A percentile compares a stretch with the other conserved stretches of the same genome.
phyloP scores from a whole-genome alignment of 2,329 filamentous ascomycete genomes.

The Plenodomus lindquistii region DNA sequence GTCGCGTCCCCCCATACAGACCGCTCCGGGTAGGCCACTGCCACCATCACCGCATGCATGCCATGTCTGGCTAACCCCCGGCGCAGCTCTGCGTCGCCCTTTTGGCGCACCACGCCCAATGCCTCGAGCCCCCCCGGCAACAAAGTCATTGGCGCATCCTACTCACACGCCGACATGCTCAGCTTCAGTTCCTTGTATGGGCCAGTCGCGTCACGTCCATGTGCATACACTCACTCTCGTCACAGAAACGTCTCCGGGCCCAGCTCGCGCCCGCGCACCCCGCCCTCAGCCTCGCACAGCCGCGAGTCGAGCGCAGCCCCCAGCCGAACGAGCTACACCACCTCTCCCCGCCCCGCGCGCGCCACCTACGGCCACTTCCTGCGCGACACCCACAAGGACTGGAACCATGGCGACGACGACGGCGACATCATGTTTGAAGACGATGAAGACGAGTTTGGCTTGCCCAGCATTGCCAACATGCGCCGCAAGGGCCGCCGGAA shows the following conservation, averaged over 20 bases:
- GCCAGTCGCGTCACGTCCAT: conserved; percentile 21
- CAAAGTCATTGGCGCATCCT: conserved; percentile 88
- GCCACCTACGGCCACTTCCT: conserved; percentile 81
- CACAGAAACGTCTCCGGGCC: conserved; percentile 63
- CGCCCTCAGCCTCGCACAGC: conserved; percentile 64
- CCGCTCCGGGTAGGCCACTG: conserved; percentile 41
- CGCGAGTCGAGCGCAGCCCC: conserved; percentile 63
- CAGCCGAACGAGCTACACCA: conserved; percentile 55
- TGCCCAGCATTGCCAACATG: conserved; percentile 91
- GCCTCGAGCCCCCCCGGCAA: conserved; percentile 54
- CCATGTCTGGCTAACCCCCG: conserved; percentile 9
- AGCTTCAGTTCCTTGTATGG: conserved; percentile 79
- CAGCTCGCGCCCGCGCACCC: conserved; percentile 73
- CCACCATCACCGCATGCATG: conserved; percentile 1
- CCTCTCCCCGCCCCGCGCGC: conserved; percentile 63
- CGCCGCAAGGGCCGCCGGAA: conserved; percentile 67
- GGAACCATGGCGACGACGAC: conserved; percentile 69
- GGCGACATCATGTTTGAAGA: conserved; percentile 80
- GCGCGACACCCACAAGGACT: conserved; percentile 80
- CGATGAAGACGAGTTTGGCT: conserved; percentile 92
- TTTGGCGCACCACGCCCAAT: conserved; percentile 71
- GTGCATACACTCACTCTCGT: conserved; percentile 13
- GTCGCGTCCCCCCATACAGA: conserved; percentile 32
- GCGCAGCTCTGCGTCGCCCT: conserved; percentile 79
- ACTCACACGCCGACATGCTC: conserved; percentile 93